A percentile compares a stretch with the other conserved stretches of the same genome.
Evolutionary conservation across 805 yeast genomes (phyloP).

Genomic region (Hanseniaspora thailandica): DNA sequence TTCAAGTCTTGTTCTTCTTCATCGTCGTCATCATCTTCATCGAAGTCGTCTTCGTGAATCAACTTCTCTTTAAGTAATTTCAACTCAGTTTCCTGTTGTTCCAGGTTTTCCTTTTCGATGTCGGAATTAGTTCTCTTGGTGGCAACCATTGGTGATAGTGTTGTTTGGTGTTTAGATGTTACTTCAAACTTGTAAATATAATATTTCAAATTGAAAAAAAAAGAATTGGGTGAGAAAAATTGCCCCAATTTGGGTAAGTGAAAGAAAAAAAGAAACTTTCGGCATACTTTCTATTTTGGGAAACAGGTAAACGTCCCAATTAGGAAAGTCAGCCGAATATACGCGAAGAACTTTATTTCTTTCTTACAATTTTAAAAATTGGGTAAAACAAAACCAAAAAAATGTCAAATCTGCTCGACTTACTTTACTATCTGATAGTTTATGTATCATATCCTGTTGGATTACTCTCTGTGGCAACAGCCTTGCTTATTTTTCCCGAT

Average conservation of each 20-base stretch:
- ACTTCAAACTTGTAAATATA: too few relatives aligned
- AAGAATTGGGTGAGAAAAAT: too few relatives aligned
- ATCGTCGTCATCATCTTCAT: conserved; percentile 1
- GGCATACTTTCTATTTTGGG: neutral
- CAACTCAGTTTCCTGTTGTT: conserved; percentile 6
- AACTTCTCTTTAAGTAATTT: conserved; percentile 7
- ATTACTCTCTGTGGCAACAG: neutral
- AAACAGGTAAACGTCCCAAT: neutral
- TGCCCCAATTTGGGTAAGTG: too few relatives aligned
- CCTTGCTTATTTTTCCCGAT: neutral
- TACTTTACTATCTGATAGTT: neutral
- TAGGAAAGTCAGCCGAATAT: neutral
- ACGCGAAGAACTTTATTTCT: neutral
- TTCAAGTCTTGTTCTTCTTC: neutral
- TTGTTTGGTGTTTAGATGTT: neutral
- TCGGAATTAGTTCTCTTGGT: conserved; percentile 6
- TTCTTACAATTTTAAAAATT: neutral
- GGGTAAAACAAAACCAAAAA: neutral
- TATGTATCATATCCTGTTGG: conserved; percentile 10
- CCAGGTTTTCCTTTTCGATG: neutral
- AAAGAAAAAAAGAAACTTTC: neutral
- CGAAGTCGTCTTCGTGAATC: conserved; percentile 1
- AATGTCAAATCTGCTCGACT: neutral
- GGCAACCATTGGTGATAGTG: neutral
- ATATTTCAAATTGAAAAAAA: neutral